phyloP scores from a whole-genome alignment of 2,329 filamentous ascomycete species.

The Hypoxylon sp. region DNA sequence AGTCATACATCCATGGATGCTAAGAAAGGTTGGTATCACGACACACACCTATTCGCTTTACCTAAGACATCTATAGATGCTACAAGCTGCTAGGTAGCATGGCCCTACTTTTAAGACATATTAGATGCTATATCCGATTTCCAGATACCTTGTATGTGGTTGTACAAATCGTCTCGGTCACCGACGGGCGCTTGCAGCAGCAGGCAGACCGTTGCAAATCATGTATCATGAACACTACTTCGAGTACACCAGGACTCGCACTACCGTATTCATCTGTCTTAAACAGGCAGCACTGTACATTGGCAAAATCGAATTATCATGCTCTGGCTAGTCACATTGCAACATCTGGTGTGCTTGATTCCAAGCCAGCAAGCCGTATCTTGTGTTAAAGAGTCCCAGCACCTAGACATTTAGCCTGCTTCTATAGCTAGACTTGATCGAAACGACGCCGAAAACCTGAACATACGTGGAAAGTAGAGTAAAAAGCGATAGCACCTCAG shows the following conservation, averaged over 20 bases:
- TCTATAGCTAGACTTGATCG: not conserved
- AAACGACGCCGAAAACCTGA: not conserved
- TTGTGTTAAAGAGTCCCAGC: not conserved
- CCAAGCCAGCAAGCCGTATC: not conserved
- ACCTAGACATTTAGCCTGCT: not conserved
- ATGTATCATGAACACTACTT: not conserved
- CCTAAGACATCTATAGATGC: constrained; percentile 9
- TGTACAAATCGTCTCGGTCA: constrained; percentile 3
- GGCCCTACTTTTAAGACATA: not conserved
- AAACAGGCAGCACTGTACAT: not conserved
- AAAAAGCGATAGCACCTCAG: not conserved
- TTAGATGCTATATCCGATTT: not conserved
- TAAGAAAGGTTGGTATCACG: not conserved
- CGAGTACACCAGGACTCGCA: not conserved
- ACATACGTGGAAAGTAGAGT: not conserved
- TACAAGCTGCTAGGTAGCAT: not conserved
- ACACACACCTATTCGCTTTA: constrained; percentile 14
- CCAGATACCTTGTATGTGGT: not conserved
- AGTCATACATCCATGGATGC: not conserved
- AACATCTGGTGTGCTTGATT: not conserved
- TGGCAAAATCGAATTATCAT: not conserved
- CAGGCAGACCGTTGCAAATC: not conserved
- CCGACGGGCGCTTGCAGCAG: constrained; percentile 9
- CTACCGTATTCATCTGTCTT: not conserved
- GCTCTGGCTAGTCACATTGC: not conserved